Base-by-base conservation (phyloP, 495 filamentous ascomycete species). In the Penicillium cinerascens region DNA sequence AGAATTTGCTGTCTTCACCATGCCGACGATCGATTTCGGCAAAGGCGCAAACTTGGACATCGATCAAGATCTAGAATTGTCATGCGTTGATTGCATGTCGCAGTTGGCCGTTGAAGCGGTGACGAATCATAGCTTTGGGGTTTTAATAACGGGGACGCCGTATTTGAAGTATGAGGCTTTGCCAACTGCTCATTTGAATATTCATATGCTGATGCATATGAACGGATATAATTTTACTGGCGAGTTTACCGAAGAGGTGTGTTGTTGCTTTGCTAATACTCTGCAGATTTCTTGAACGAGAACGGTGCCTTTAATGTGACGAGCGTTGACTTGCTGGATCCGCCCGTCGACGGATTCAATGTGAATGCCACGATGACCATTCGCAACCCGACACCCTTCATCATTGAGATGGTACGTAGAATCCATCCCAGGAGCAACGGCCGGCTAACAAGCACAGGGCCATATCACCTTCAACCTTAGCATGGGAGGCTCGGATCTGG, bases 301-400 rank as follows among this genome's bases (percentile, higher is more conserved):
- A n/a, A 51, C 1, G 58, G 58, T 6, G 54, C 59, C 7, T 64
- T 67, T 47, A 66, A 68, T 25, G 48, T 70, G 26, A 70, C 59
- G 21, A 61, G 29, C 1, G 9, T 67, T 9, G 50, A 65, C 0
- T 49, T 67, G 16, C 33, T 70, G 6, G 46, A 60, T 13, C 46
- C 55, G 0, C 42, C 42, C 6, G 52, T 49, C 6, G 51, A 70
- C 18, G 66, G 66, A 22, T 70, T 58, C 36, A 70, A 70, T 23
- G 48, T 70, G 27, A 67, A 70, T 54, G 64, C 67, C 13, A 67
- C 64, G 2, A 51, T 70, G 9, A 44, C 55, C 6, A 16, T 70
- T 7, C 51, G 46, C 11, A 68, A 63, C 21, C 62, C 67, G 16
- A 66, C 52, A 0, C 49, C 56, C 0, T 66, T 64, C 37, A 56